These are phyloP conservation scores for Coemansia sp. DNA, from an alignment of 192 early-diverging fungal genomes.

Conservation along the genomic window DNA sequence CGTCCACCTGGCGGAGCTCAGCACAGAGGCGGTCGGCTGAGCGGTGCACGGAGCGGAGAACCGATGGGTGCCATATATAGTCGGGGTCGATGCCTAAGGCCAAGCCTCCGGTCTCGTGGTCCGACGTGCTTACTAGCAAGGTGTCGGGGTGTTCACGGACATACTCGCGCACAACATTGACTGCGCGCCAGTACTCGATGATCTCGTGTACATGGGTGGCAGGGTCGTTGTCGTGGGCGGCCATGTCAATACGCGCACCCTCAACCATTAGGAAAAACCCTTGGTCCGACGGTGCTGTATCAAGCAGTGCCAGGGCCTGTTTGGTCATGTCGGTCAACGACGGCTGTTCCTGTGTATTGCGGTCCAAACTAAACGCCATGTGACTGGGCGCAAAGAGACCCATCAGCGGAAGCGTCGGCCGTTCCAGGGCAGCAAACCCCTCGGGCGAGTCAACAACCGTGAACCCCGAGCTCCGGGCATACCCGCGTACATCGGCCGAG, in stretches of 20 bases:
- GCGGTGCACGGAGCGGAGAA: conserved; percentile 59
- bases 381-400: conserved; percentile 78
- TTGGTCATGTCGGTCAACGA: conserved; percentile 76
- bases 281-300: conserved; percentile 43
- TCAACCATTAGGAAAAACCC: conserved; percentile 99
- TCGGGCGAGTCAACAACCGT: conserved; percentile 48
- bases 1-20: conserved; percentile 48
- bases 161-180: conserved; percentile 67
- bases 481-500: conserved; percentile 58
- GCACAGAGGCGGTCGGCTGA: conserved; percentile 58
- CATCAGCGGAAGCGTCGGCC: conserved; percentile 58
- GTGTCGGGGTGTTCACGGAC: conserved; percentile 77
- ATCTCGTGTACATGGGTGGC: conserved; percentile 90
- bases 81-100: conserved; percentile 81
- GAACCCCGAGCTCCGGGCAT: conserved; percentile 60
- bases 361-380: conserved; percentile 92
- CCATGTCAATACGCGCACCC: conserved; percentile 96
- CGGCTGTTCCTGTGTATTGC: conserved; percentile 59
- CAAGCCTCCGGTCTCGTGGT: conserved; percentile 98
- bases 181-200: conserved; percentile 76
- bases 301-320: conserved; percentile 76
- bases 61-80: conserved; percentile 82
- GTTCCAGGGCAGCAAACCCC: conserved; percentile 59
- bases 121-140: conserved; percentile 82
- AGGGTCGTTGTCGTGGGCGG: conserved; percentile 90